These are phyloP conservation scores for Astrephomene gubernaculifera DNA, from an alignment of 139 green algal species.

Conservation along the genomic window DNA sequence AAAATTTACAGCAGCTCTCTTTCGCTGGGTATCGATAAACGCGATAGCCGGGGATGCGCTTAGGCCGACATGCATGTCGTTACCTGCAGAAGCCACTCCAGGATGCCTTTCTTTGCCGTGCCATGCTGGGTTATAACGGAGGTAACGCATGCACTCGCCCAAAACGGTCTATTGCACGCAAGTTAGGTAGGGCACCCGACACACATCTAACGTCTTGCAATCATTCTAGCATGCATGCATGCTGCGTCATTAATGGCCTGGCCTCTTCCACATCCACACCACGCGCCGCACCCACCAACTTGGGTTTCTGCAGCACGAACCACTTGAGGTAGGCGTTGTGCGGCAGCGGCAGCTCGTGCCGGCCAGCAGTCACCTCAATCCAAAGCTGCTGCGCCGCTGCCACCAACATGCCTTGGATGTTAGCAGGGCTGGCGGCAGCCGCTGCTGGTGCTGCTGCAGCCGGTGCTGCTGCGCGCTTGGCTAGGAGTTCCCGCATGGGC, in stretches of 20 bases:
- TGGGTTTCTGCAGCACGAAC: background rate
- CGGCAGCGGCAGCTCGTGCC: background rate
- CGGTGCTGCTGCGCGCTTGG: background rate
- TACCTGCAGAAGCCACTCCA: too few relatives aligned
- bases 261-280: background rate
- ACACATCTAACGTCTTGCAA: too few relatives aligned
- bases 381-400: background rate
- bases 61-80: too few relatives aligned
- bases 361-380: background rate
- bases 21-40: too few relatives aligned
- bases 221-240: background rate
- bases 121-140: background rate
- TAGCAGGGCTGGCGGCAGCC: background rate
- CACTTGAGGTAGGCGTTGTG: slow-evolving; percentile 27
- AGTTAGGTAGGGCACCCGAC: too few relatives aligned
- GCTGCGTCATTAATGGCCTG: background rate
- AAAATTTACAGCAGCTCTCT: too few relatives aligned
- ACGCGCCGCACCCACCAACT: background rate
- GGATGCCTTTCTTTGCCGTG: too few relatives aligned
- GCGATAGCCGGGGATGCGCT: too few relatives aligned
- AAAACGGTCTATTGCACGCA: too few relatives aligned
- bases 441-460: background rate
- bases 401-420: background rate
- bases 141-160: background rate
- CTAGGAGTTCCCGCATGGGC: background rate